Conservation (phyloP, 139 green algal species). For the Haematococcus lacustris region DNA sequence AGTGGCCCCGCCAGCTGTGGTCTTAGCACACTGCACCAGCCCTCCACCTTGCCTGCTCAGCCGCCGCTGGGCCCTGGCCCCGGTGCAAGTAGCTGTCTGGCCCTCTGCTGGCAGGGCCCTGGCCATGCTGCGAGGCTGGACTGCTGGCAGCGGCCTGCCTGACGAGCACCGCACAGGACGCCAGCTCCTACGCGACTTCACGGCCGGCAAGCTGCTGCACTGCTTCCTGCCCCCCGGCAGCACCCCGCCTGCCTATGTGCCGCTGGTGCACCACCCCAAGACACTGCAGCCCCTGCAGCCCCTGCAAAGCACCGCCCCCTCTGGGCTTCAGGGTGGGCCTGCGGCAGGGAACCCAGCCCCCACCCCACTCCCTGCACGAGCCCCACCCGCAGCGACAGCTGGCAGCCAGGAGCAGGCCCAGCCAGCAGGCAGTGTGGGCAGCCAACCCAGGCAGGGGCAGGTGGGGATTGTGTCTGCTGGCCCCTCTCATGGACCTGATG, state of each 20-base stretch:
- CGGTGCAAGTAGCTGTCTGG: too few relatives aligned
- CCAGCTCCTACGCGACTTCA: conserved; percentile 80
- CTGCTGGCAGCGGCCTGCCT: conserved; percentile 63
- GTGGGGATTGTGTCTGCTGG: too few relatives aligned
- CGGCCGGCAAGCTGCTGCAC: conserved; percentile 79
- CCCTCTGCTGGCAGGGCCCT: too few relatives aligned
- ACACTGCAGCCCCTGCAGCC: not conserved
- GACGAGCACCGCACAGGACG: conserved; percentile 76
- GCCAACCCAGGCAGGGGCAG: too few relatives aligned
- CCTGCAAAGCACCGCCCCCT: too few relatives aligned
- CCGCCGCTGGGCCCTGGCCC: too few relatives aligned
- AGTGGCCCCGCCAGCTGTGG: too few relatives aligned
- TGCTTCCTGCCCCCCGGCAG: conserved; percentile 67
- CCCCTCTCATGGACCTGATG: too few relatives aligned
- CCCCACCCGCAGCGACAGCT: not conserved
- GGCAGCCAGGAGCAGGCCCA: too few relatives aligned
- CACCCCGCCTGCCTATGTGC: not conserved
- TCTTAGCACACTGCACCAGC: too few relatives aligned
- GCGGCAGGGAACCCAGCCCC: not conserved
- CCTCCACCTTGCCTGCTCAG: too few relatives aligned
- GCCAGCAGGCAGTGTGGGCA: too few relatives aligned
- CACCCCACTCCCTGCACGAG: not conserved
- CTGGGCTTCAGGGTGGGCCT: not conserved
- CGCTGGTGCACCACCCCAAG: conserved; percentile 3
- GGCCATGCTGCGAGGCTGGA: conserved; percentile 60